Base-by-base conservation (phyloP, 345 rosid genomes). In the Ceriops zippeliana region DNA sequence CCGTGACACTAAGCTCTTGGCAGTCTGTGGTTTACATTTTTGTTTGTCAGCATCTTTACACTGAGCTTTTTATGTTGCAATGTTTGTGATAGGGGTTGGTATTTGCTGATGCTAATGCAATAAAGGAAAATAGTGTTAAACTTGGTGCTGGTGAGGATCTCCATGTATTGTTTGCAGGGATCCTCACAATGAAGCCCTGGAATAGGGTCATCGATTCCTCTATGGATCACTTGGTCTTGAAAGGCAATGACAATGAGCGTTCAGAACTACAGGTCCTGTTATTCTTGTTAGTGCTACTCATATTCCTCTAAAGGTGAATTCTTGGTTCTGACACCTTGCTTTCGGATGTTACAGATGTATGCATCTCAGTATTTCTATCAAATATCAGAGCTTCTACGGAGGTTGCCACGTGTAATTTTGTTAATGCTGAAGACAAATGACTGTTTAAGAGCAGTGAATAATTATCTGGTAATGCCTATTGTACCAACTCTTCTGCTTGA, bases 141-240 rank as follows among this genome's bases (percentile, higher is more conserved):
- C 75, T 93, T 73, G 96, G 98, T 61, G 97, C 97, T 34, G 98
- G 98, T 63, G 98, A 91, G 53, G 96, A 93, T 76, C 84, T 93
- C 51, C 89, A 86, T 75, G 89, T 73, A 1, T 76, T 93, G 1
- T 93, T 93, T 73, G 97, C 96, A 0, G 96, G 96, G 53, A 81
- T 93, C 80, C 89, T 93, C 69, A 93, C 98, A 24, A 88, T 91
- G 97, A 84, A 89, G 56, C 96, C 98, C 11, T 91, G 98, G 97
- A 88, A 89, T 61, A 87, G 86, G 82, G 96, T 93, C 65, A 70
- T 88, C 28, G 89, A 93, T 76, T 75, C 79, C 22, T 76, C 98
- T 20, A 85, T 88, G 65, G 96, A 91, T 75, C 98, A 93, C 82
- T 81, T 93, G 81, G 97, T 91, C 67, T 86, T 93, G 75, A 78